Percentiles rank a stretch among this genome's conserved stretches.
These are phyloP conservation scores for Pleurotus ostreatus DNA, from an alignment of 768 basidiomycete genomes.

Conservation along the genomic window DNA sequence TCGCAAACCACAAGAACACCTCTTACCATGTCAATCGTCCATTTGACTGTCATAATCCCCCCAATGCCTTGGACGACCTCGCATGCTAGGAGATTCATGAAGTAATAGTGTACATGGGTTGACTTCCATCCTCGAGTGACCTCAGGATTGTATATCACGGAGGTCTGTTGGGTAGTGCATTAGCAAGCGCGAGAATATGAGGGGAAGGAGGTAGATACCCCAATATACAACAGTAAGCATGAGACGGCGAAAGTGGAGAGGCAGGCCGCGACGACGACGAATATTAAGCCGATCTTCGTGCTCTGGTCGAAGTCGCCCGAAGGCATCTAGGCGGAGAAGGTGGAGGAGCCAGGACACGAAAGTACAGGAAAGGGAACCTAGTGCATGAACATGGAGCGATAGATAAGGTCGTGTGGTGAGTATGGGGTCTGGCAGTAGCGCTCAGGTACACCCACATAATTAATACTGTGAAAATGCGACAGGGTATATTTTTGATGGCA, in stretches of 20 bases:
- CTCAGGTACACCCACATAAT: not conserved
- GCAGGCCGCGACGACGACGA: constrained; percentile 25
- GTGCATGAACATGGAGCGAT: no score
- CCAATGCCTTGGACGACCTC: constrained; percentile 30
- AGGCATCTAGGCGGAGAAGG: constrained; percentile 1
- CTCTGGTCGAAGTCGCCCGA: not conserved
- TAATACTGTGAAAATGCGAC: no score
- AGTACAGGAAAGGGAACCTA: not conserved
- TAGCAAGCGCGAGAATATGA: not conserved
- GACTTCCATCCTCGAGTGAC: constrained; percentile 24
- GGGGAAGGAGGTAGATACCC: constrained; percentile 13
- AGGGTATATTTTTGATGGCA: no score
- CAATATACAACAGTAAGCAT: constrained; percentile 23
- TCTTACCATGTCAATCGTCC: constrained; percentile 28
- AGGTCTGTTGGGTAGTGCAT: constrained; percentile 18
- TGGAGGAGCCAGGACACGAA: not conserved
- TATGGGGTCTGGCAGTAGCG: not conserved
- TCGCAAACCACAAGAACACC: not conserved
- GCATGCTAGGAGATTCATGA: constrained; percentile 25
- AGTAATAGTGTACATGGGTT: constrained; percentile 30
- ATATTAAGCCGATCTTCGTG: constrained; percentile 20
- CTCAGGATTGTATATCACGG: constrained; percentile 18
- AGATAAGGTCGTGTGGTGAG: no score
- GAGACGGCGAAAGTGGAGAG: constrained; percentile 25
- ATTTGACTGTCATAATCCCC: constrained; percentile 31